Base-by-base conservation (phyloP, 129 eudicot species). In the Flaveria ramosissima region DNA sequence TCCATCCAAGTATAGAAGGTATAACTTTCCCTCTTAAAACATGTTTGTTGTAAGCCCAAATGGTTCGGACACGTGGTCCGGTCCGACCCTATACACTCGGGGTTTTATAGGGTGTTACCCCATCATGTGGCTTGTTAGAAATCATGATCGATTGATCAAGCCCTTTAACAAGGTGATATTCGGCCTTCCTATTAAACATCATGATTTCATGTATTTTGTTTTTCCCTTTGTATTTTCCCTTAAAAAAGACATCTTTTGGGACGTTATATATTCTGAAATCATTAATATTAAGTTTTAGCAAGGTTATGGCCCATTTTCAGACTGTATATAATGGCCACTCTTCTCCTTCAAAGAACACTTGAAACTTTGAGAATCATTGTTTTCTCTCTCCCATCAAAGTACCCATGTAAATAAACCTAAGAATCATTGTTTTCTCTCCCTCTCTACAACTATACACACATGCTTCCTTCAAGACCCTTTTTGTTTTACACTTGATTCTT, bases 281-380 rank as follows among this genome's bases (percentile, higher is more conserved):
- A 60, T 51, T 71, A 76, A 76, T 16, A 41, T 9, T 71, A 39
- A 62, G 26, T 48, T 24, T 32, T 19, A 64, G 48, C 14, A 68
- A 69, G 61, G 72, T 72, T 46, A 70, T 53, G 75, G 71, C 79
- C 79, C 80, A 63, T 46, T 59, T 78, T 81, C 8, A 23, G 6
- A 46, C 80, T 84, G 64, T 87, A 83, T 80, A 87, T 78, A 68
- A 63, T 20, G 65, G 61, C 67, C 85, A 77, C 26, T 55, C 72
- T 66, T 64, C 77, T 65, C 8, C 73, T 23, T 5, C 70, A 47
- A 39, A 74, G 12, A 70, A 46, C 52, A 66, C 68, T 42, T 56
- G 47, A 50, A 46, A 71, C 27, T 42, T 70, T 36, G 19, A 46
- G 15, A 53, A 15, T n/a, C n/a, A n/a, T 52, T 13, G 30, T n/a